These are phyloP conservation scores for Onygena corvina DNA, from an alignment of 2,329 filamentous ascomycete genomes.

Conservation along the genomic window DNA sequence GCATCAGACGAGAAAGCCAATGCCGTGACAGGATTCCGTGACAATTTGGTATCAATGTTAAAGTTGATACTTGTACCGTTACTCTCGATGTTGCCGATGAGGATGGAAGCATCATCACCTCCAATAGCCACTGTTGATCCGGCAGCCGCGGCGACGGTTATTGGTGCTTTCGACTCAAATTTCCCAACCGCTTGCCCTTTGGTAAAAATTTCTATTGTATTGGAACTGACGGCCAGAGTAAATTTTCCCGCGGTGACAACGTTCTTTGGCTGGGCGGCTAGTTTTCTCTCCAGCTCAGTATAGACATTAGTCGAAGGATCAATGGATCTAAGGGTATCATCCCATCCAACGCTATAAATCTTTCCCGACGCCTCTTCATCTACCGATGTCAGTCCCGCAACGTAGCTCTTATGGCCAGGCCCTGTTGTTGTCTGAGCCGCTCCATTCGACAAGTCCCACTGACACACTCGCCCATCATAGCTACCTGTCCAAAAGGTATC, in stretches of 20 bases:
- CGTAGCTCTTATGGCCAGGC: constrained; percentile 71
- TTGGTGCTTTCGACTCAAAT: constrained; percentile 49
- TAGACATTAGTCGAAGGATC: constrained; percentile 67
- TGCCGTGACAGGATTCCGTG: constrained; percentile 60
- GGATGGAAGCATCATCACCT: constrained; percentile 59
- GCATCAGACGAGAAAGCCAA: constrained; percentile 74
- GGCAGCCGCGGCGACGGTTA: constrained; percentile 60
- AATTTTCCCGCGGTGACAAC: constrained; percentile 44
- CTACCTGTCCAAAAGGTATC: constrained; percentile 76
- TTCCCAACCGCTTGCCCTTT: constrained; percentile 49
- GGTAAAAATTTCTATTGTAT: constrained; percentile 48
- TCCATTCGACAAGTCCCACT: constrained; percentile 67
- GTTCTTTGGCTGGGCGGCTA: constrained; percentile 70
- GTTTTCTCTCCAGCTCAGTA: constrained; percentile 52
- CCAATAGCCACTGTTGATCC: constrained; percentile 63
- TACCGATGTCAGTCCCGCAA: constrained; percentile 58
- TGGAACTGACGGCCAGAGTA: constrained; percentile 48
- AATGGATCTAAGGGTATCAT: constrained; percentile 73
- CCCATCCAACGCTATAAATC: constrained; percentile 85
- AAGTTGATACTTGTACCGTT: constrained; percentile 47
- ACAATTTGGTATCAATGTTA: constrained; percentile 50
- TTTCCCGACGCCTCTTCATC: constrained; percentile 39
- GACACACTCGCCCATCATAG: constrained; percentile 76
- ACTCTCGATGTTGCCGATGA: constrained; percentile 56
- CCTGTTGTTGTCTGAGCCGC: constrained; percentile 62